Base-by-base conservation (phyloP, 2,329 filamentous ascomycete species). In the Pezicula radicicola region DNA sequence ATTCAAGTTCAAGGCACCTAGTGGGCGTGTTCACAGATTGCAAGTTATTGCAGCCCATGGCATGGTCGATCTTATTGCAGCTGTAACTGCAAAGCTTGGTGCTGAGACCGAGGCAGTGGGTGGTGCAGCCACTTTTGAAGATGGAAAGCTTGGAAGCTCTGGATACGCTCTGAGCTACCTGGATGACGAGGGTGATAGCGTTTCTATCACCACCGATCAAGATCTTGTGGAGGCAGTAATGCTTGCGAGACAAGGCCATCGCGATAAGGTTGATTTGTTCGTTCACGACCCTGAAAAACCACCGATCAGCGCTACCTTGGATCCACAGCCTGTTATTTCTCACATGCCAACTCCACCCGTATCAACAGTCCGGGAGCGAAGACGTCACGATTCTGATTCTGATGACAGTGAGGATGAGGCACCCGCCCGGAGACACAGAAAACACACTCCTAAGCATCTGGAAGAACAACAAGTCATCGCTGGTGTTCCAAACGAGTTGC, bases 1-100 rank as follows among this genome's bases (percentile, higher is more conserved):
- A 3, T 99, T 99, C 84, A 99, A 99, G 72, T 99, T 99, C 81
- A 97, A 97, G 77, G 91, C 94, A 2, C 94, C 94, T 1, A 92
- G 90, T 61, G 94, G 93, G 43, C 89, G 94, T 48, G 92, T 97
- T 16, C 94, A 99, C 71, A 85, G 94, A 50, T 75, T 99, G 47
- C 94, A 97, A 65, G 86, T 97, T 27, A 77, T 85, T 49, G 87
- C 91, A 10, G 83, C 88, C 19, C 83, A 90, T 50, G 94, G 94
- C 40, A 84, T 99, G 56, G 83, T 81, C 18, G 84, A 90, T 40
- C 85, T 99, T 53, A 84, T 97, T 27, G 70, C 78, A 25, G 85
- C 82, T 53, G 91, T 99, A 6, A 84, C 85, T 6, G 79, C 85
- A 51, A 99, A 99, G 75, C 83, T 99, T 13, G 93, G 93, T 21